phyloP scores from a whole-genome alignment of 2,329 filamentous ascomycete species.

The Xylariaceae sp. region DNA sequence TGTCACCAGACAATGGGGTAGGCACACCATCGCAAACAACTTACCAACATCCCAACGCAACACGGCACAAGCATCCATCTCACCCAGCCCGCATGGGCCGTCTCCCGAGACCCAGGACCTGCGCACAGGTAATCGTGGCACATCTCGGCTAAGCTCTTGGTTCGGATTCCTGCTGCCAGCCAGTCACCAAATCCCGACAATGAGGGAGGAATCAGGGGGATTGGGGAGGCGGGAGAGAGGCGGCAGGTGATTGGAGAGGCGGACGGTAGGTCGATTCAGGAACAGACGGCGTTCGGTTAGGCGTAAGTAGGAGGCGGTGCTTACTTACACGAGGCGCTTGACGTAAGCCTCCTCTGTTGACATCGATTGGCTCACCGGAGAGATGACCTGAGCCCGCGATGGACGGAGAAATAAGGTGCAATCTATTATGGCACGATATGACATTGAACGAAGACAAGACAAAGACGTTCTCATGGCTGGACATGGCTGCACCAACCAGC shows the following conservation, averaged over 20 bases:
- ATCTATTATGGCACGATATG: background rate
- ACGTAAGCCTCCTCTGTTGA: too few species aligned
- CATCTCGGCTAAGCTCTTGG: conserved; percentile 16
- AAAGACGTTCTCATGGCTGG: background rate
- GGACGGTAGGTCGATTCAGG: too few species aligned
- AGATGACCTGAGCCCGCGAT: background rate
- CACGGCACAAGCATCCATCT: background rate
- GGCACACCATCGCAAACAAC: background rate
- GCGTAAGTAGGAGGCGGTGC: too few species aligned
- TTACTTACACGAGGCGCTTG: too few species aligned
- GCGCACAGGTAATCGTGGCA: conserved; percentile 1
- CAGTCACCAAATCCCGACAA: background rate
- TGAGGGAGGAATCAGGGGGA: background rate
- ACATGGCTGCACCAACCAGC: background rate
- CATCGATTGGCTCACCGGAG: too few species aligned
- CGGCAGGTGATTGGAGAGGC: too few species aligned
- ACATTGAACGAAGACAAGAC: background rate
- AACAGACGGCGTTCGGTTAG: too few species aligned
- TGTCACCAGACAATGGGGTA: background rate
- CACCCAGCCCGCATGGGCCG: conserved; percentile 5
- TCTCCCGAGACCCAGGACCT: conserved; percentile 13
- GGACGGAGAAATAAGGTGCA: background rate
- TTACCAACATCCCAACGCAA: background rate
- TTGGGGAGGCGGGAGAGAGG: background rate
- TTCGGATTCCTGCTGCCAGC: background rate